Evolutionary conservation across 495 filamentous ascomycete genomes (phyloP).

Genomic region (Saxispiralis lemnorum): DNA sequence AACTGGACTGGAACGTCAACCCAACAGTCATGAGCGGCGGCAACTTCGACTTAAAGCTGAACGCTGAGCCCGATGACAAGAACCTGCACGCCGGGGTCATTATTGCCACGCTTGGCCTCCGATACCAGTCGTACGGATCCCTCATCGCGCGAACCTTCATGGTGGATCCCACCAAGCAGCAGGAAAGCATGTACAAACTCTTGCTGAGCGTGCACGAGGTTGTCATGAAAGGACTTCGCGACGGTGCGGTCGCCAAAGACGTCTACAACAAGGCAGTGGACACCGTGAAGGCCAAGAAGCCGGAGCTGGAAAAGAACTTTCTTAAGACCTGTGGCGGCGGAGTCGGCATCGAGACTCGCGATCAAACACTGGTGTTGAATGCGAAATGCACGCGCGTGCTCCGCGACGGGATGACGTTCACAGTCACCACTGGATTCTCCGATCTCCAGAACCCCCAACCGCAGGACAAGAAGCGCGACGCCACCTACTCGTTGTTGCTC

Average conservation of each 20-base stretch:
- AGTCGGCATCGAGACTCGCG: conserved; percentile 80
- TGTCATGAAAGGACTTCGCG: conserved; percentile 74
- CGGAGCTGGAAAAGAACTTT: conserved; percentile 86
- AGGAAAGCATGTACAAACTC: conserved; percentile 88
- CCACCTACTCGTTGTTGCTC: conserved; percentile 65
- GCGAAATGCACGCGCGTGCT: conserved; percentile 64
- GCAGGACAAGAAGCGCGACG: conserved; percentile 69
- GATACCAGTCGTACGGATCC: conserved; percentile 88
- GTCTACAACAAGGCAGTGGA: conserved; percentile 73
- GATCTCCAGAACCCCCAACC: conserved; percentile 69
- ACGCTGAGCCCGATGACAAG: conserved; percentile 54
- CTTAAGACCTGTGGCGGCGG: conserved; percentile 75
- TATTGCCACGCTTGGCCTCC: conserved; percentile 70
- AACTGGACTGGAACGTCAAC: conserved; percentile 83
- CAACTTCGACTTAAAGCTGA: conserved; percentile 74
- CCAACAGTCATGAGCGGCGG: conserved; percentile 93
- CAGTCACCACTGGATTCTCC: conserved; percentile 68
- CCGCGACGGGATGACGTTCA: conserved; percentile 93
- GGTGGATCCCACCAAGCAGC: conserved; percentile 87
- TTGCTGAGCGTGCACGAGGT: conserved; percentile 68
- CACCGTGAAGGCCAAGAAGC: conserved; percentile 68
- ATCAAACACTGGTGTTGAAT: conserved; percentile 63
- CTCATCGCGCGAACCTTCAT: conserved; percentile 82
- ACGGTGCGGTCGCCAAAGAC: conserved; percentile 74
- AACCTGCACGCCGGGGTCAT: conserved; percentile 89